Evolutionary conservation across 2,329 filamentous ascomycete genomes (phyloP), one percentile per base, ranked within the genome.

Genomic region (Penicillium sp.): DNA sequence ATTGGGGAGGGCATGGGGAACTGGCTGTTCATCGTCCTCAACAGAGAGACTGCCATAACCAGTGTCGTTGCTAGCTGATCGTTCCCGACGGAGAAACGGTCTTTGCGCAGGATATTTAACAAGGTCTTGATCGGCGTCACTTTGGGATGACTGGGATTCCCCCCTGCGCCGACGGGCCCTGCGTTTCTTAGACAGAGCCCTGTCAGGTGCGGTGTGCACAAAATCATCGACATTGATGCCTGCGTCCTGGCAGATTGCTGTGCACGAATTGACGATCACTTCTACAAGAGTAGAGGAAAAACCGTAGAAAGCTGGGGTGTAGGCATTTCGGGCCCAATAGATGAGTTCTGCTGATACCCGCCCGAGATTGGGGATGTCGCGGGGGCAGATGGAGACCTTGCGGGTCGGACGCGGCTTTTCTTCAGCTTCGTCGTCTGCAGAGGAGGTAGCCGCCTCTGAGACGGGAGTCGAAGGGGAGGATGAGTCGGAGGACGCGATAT

Each of bases 281-380:
- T 75, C 69, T 9, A 74, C 67, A 13, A 75, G 69, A 4, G 62
- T 63, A 5, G 69, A 60, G 0, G 74, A 75, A 32, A 77, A 72
- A 0, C 75, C 74, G 24, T 76, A 77, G 45, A 75, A 76, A 8
- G 74, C 67, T 1, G 75, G 75, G 47, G 76, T 76, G 57, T 77
- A 77, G 10, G 75, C 74, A 55, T 77, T 72, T 14, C 72, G 72
- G n/a, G 74, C 72, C 75, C 75, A 77, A 57, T 76, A 76, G 43
- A 75, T 72, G 6, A 77, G 68, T 44, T 75, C 72, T 0, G 71
- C 70, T 4, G 74, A 73, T 20, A 77, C 72, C 10, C 74, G 73
- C 9, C 69, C 70, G 14, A 74, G 56, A 32, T 75, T 69, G 20
- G 73, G 70, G 24, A 72, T 66, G 47, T 60, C 69, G 40, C 55